phyloP scores from a whole-genome alignment of 306 rosid species.

The Citrullus colocynthis region DNA sequence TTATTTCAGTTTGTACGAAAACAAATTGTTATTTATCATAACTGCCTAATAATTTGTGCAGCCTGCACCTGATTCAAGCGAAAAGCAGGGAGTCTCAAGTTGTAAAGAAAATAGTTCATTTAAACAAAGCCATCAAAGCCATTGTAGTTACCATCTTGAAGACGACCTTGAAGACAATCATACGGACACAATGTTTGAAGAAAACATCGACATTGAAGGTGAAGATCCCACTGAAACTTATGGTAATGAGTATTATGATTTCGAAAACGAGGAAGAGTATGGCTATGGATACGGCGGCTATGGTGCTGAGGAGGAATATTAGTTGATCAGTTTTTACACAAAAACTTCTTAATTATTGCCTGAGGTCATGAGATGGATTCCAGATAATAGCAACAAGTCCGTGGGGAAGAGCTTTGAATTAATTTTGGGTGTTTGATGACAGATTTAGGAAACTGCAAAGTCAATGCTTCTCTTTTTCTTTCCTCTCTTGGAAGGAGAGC shows the following conservation, averaged over 20 bases:
- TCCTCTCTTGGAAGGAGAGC: neutral
- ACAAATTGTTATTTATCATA: neutral
- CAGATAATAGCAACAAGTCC: neutral
- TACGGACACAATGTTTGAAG: neutral
- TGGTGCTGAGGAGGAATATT: neutral
- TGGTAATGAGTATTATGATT: neutral
- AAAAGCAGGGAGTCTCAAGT: neutral
- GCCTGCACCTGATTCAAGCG: conserved; percentile 3
- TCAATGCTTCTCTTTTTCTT: neutral
- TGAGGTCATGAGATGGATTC: neutral
- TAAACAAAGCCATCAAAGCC: neutral
- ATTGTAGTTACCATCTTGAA: neutral
- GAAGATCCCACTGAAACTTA: neutral
- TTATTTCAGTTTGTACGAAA: neutral
- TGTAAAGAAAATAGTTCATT: neutral
- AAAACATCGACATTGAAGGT: neutral
- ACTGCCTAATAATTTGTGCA: neutral
- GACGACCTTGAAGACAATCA: neutral
- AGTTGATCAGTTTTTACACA: neutral
- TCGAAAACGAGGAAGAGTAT: neutral
- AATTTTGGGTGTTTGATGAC: neutral
- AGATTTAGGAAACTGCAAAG: neutral
- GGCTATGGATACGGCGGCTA: neutral
- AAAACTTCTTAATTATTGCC: neutral
- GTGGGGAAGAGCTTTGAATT: neutral